Conservation (phyloP, 2,329 filamentous ascomycete species). For the Colletotrichum falcatum region DNA sequence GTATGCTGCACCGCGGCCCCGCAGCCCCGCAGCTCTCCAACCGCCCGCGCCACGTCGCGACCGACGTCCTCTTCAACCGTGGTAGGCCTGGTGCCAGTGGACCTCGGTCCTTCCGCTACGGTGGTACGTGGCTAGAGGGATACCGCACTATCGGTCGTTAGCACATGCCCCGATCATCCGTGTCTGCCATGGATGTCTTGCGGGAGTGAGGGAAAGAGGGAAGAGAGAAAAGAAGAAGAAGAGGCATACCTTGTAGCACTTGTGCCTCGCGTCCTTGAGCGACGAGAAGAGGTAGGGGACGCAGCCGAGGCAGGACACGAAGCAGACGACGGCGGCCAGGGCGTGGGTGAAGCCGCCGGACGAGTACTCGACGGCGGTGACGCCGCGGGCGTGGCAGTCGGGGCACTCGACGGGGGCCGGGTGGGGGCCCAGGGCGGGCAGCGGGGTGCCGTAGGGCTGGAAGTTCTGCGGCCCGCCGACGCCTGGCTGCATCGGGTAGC, state of each 20-base stretch:
- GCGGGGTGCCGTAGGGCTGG: conserved; percentile 39
- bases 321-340: conserved; percentile 43
- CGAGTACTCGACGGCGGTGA: conserved; percentile 42
- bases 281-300: conserved; percentile 43
- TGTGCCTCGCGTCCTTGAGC: conserved; percentile 44
- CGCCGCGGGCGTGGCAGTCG: conserved; percentile 43
- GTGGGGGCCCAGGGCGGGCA: conserved; percentile 41
- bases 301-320: conserved; percentile 43
- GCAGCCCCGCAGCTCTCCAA: neutral
- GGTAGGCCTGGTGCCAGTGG: conserved; percentile 38
- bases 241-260: conserved; percentile 42
- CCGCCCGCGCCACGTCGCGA: neutral
- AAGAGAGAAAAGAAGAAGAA: neutral
- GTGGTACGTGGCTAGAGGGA: conserved; percentile 45
- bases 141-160: conserved; percentile 42
- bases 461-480: conserved; percentile 35
- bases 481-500: neutral
- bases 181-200: neutral
- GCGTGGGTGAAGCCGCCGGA: conserved; percentile 44
- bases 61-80: neutral
- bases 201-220: neutral
- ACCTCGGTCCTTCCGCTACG: conserved; percentile 45
- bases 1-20: neutral
- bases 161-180: neutral
- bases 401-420: conserved; percentile 43